A percentile compares a stretch with the other conserved stretches of the same genome.
phyloP scores from a whole-genome alignment of 208 protist genomes.

The Naegleria lovaniensis region DNA sequence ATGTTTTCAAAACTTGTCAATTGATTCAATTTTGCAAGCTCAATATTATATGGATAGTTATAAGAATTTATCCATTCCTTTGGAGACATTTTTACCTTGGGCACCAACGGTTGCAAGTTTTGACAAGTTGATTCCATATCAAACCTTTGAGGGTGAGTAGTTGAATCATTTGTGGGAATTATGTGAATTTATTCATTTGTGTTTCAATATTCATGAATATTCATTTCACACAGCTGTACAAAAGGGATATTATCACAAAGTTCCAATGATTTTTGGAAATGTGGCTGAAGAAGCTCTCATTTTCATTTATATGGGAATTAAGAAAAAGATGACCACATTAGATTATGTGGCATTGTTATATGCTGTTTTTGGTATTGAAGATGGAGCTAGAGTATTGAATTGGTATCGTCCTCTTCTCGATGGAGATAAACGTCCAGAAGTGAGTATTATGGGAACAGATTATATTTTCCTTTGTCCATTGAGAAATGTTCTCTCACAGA shows the following conservation, averaged over 20 bases:
- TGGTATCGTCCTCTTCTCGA: background rate
- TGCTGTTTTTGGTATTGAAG: background rate
- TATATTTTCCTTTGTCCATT: background rate
- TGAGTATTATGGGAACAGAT: background rate
- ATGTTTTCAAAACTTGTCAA: background rate
- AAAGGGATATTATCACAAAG: conserved; percentile 11
- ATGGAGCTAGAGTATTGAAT: background rate
- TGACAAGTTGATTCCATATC: background rate
- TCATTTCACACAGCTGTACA: background rate
- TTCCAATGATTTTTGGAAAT: conserved; percentile 35
- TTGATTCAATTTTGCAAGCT: background rate
- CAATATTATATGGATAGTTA: background rate
- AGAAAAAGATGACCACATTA: background rate
- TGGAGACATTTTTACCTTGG: conserved; percentile 24
- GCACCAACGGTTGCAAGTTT: background rate
- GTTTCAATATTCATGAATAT: too few species aligned
- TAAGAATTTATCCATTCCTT: conserved; percentile 2
- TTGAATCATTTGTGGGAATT: background rate
- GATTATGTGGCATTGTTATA: background rate
- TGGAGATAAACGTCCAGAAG: background rate
- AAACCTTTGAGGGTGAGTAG: background rate
- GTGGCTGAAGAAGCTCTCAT: background rate
- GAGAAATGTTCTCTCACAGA: background rate
- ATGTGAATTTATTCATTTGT: background rate
- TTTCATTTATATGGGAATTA: conserved; percentile 3